Conservation (phyloP, 495 filamentous ascomycete genomes). For the Penicillium coprophilum region DNA sequence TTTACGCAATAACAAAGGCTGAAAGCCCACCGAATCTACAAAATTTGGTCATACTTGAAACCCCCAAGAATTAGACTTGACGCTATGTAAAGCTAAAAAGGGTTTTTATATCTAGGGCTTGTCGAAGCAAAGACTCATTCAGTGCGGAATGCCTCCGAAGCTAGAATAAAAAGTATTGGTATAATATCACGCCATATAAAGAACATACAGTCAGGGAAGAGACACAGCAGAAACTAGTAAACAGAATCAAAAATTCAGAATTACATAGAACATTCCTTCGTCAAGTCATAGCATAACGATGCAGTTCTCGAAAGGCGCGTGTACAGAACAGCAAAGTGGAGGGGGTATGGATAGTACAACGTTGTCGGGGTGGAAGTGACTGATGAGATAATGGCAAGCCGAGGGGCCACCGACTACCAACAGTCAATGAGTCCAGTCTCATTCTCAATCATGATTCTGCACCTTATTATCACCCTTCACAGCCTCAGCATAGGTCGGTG, state of each 20-base stretch:
- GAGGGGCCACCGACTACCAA: background rate
- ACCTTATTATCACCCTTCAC: conserved; percentile 87
- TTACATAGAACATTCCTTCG: conserved; percentile 17
- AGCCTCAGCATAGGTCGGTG: conserved; percentile 83
- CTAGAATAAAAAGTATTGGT: background rate
- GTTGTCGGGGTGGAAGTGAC: background rate
- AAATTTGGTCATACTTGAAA: no score
- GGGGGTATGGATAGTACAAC: conserved; percentile 3
- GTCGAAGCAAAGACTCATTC: background rate
- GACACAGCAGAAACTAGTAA: background rate
- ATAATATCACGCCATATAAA: background rate
- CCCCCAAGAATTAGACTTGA: no score
- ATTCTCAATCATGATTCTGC: conserved; percentile 63
- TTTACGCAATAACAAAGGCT: no score
- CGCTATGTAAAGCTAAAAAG: no score
- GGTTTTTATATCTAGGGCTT: background rate
- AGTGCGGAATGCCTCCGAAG: background rate
- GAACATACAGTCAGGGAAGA: background rate
- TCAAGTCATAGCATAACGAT: conserved; percentile 16
- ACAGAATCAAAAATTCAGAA: conserved; percentile 1
- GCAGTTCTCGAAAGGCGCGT: background rate
- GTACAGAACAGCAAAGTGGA: background rate
- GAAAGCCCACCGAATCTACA: no score
- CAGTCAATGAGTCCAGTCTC: background rate
- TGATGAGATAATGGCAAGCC: background rate